Percentiles rank a stretch among this genome's conserved stretches.
phyloP scores from a whole-genome alignment of 805 yeast genomes.

The Wickerhamiella shivajii region DNA sequence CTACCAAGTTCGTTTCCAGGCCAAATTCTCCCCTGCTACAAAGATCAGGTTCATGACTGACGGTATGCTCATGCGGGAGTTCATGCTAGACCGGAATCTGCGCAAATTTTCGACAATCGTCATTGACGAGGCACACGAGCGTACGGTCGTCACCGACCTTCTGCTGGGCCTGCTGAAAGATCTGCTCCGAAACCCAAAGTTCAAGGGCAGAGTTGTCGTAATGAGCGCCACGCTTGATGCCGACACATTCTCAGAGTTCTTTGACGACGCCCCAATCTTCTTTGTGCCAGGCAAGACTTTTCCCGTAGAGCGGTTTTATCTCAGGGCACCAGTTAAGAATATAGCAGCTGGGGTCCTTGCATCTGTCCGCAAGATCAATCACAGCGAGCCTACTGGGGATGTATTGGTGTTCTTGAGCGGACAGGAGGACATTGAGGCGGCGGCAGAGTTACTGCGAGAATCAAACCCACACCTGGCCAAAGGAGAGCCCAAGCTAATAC shows the following conservation, averaged over 20 bases:
- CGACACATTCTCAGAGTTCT: slow-evolving; percentile 64
- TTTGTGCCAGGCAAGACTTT: slow-evolving; percentile 82
- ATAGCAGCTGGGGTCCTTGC: slow-evolving; percentile 66
- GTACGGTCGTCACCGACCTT: slow-evolving; percentile 83
- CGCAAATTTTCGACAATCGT: slow-evolving; percentile 58
- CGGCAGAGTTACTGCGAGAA: slow-evolving; percentile 42
- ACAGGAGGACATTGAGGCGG: slow-evolving; percentile 91
- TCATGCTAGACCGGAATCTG: slow-evolving; percentile 58
- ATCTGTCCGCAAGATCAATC: slow-evolving; percentile 63
- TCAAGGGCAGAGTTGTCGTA: slow-evolving; percentile 53
- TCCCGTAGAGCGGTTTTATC: slow-evolving; percentile 62
- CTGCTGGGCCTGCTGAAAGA: slow-evolving; percentile 77
- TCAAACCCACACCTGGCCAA: slow-evolving; percentile 39
- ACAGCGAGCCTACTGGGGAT: slow-evolving; percentile 74
- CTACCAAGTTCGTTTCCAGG: slow-evolving; percentile 83
- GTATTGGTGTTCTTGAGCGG: slow-evolving; percentile 88
- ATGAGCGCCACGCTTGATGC: slow-evolving; percentile 98
- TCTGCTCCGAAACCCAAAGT: slow-evolving; percentile 40
- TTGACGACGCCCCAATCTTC: slow-evolving; percentile 59
- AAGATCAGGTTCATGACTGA: slow-evolving; percentile 79
- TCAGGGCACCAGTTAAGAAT: slow-evolving; percentile 56
- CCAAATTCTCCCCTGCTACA: slow-evolving; percentile 44
- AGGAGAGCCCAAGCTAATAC: slow-evolving; percentile 60
- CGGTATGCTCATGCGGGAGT: slow-evolving; percentile 90
- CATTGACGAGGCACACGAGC: slow-evolving; percentile 95